Evolutionary conservation across 1,284 basidiomycete species (phyloP), one percentile per base, ranked within the genome.

Genomic region (Naganishia sp.): DNA sequence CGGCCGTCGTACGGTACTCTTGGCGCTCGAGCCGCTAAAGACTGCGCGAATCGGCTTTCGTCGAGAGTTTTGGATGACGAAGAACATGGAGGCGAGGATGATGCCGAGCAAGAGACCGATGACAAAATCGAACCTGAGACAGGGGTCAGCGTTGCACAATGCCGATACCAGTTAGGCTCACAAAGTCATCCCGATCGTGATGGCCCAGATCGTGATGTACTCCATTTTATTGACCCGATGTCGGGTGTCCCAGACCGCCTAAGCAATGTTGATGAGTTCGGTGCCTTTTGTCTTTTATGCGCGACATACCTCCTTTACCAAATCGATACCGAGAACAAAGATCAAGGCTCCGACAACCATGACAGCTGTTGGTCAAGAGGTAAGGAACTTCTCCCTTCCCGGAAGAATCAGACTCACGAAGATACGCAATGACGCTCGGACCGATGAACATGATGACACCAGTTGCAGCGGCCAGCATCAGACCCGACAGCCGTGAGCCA

Each of bases 101-200:
- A 97, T 92, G 13, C 95, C 96, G 72, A 94, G 91, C 1, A 96
- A 79, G 0, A 99, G 90, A 1, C 95, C 95, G 69, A 90, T 87
- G 32, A 98, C 94, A 76, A 98, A 98, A 81, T 95, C 92, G 85
- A 89, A 95, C 3, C 86, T 77, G 57, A 15, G 23, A 35, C 0
- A 7, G 2, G 31, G 18, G 42, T 13, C 49, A 31, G 25, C 32
- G 2, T 51, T 43, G 21, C 47, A 23, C 23, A 10, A 25, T n/a
- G 31, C 23, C 23, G 53, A 42, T 21, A n/a, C 45, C 23, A 71
- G 73, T 63, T 41, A 78, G 75, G 75, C 83, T 2, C 5, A 49
- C 47, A 49, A n/a, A 23, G 91, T 92, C 94, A 97, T 98, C 67
- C 88, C 90, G 46, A 95, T 83, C 81, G 92, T 90, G 77, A 82